Conservation (phyloP, 192 early-diverging fungal species). For the Podila horticola region DNA sequence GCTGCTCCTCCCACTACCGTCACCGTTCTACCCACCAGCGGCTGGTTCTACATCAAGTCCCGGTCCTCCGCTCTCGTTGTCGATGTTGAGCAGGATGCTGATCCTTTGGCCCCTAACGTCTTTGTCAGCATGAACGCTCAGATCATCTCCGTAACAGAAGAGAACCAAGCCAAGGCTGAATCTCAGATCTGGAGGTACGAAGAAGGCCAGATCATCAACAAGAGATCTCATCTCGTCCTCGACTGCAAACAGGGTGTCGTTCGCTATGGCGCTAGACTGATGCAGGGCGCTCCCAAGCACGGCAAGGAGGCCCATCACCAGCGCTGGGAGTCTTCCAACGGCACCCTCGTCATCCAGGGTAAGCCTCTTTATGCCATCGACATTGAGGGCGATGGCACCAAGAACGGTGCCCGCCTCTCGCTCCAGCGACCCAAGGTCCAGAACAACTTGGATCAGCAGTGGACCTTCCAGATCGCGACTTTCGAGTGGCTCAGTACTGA, state of each 20-base stretch:
- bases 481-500: slow-evolving; percentile 26
- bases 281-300: slow-evolving; percentile 30
- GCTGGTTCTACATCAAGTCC: slow-evolving; percentile 52
- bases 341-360: slow-evolving; percentile 35
- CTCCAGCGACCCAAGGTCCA: slow-evolving; percentile 49
- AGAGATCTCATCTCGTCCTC: slow-evolving; percentile 36
- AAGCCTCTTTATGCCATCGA: slow-evolving; percentile 46
- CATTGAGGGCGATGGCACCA: slow-evolving; percentile 44
- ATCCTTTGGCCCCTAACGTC: slow-evolving; percentile 32
- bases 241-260: slow-evolving; percentile 48
- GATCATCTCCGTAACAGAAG: slow-evolving; percentile 11
- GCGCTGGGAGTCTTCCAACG: slow-evolving; percentile 44
- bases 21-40: slow-evolving; percentile 24
- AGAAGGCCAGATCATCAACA: slow-evolving; percentile 48
- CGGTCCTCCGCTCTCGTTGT: slow-evolving; percentile 32
- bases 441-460: slow-evolving; percentile 47
- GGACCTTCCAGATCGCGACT: slow-evolving; percentile 35
- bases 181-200: slow-evolving; percentile 50
- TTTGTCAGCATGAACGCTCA: slow-evolving; percentile 30
- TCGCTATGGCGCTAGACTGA: slow-evolving; percentile 43
- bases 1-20: neutral
- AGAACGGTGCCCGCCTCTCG: slow-evolving; percentile 38
- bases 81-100: slow-evolving; percentile 30
- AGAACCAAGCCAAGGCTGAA: slow-evolving; percentile 23
- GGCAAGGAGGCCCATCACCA: slow-evolving; percentile 48